Evolutionary conservation across 2,329 filamentous ascomycete species (phyloP).

Genomic region (Trichophyton benhamiae): DNA sequence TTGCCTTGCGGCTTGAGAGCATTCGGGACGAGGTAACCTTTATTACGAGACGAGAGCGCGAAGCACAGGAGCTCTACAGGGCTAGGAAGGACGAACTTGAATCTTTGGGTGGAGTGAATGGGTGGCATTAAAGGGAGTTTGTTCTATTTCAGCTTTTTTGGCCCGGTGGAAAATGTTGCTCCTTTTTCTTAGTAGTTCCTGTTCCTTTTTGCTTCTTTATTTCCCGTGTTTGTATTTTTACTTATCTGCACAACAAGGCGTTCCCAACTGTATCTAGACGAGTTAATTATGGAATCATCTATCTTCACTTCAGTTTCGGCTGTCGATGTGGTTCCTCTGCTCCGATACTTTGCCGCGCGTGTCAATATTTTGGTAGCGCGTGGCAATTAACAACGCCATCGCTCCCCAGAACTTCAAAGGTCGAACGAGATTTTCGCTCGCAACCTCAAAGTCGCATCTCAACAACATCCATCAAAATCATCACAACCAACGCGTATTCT

Average conservation of each 20-base stretch:
- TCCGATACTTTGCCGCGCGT: conserved; percentile 7
- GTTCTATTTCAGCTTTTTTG: background rate
- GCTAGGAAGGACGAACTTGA: conserved; percentile 65
- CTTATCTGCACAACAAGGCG: background rate
- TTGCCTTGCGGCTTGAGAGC: conserved; percentile 57
- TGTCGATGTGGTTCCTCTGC: background rate
- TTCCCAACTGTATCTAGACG: background rate
- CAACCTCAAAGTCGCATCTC: conserved; percentile 5
- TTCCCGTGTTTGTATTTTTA: background rate
- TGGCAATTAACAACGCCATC: background rate
- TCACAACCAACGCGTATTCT: conserved; percentile 13
- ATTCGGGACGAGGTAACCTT: conserved; percentile 74
- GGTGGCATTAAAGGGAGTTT: conserved; percentile 11
- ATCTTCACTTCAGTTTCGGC: background rate
- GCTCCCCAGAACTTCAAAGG: background rate
- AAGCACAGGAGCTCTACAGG: conserved; percentile 80
- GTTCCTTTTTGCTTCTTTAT: background rate
- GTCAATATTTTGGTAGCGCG: conserved; percentile 8
- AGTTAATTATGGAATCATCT: background rate
- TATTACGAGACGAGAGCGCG: conserved; percentile 68
- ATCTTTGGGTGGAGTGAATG: conserved; percentile 37
- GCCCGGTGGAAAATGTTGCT: background rate
- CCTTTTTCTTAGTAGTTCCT: background rate
- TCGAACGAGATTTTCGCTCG: background rate
- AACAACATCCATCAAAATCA: conserved; percentile 15